These are phyloP conservation scores for Tripterygium wilfordii DNA, from an alignment of 177 flowering plant genomes.

Conservation along the genomic window DNA sequence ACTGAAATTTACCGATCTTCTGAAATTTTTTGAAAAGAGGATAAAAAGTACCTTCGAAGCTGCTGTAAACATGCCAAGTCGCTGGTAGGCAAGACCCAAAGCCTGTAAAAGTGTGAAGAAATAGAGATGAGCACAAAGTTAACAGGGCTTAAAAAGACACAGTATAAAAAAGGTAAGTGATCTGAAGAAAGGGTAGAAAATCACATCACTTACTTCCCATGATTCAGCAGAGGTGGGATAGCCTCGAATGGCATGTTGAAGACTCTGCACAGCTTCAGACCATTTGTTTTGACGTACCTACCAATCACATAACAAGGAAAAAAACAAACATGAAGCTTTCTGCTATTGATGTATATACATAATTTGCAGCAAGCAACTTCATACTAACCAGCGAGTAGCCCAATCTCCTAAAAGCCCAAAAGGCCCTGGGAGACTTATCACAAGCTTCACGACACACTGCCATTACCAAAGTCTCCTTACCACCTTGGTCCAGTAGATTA, in stretches of 20 bases:
- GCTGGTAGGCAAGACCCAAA: constrained; percentile 87
- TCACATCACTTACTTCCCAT: constrained; percentile 68
- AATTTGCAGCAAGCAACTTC: too few relatives aligned
- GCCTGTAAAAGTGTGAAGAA: constrained; percentile 39
- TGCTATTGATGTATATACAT: too few relatives aligned
- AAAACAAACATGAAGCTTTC: too few relatives aligned
- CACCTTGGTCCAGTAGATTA: constrained; percentile 58
- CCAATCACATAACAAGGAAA: too few relatives aligned
- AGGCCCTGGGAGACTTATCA: constrained; percentile 76
- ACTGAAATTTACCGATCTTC: too few relatives aligned
- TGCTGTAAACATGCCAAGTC: constrained; percentile 95
- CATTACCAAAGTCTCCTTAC: constrained; percentile 70
- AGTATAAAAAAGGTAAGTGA: neutral
- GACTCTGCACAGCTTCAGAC: constrained; percentile 84
- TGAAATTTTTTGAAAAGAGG: neutral
- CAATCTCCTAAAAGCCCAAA: constrained; percentile 87
- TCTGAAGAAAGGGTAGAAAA: neutral
- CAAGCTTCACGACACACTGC: constrained; percentile 70
- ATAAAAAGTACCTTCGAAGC: constrained; percentile 62
- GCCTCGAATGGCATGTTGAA: constrained; percentile 94
- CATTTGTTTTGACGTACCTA: constrained; percentile 60
- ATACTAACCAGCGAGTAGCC: constrained; percentile 60
- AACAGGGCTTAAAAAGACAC: neutral
- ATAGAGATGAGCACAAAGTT: neutral
- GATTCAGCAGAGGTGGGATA: constrained; percentile 76